Conservation (phyloP, 495 filamentous ascomycete species). For the Xylaria longipes region DNA sequence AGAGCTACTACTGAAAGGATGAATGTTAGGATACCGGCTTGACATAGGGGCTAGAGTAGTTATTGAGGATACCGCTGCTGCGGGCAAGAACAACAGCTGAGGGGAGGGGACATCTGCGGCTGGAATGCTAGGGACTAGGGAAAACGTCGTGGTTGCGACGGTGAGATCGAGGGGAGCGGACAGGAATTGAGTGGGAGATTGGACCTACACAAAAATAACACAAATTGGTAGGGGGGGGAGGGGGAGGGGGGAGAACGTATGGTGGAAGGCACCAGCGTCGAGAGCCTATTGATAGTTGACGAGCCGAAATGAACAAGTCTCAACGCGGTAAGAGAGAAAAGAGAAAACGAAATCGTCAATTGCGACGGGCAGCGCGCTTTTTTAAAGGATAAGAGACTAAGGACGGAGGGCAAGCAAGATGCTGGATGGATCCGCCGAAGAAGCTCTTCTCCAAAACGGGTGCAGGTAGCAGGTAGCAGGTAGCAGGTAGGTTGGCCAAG, state of each 20-base stretch:
- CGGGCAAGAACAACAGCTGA: conserved; percentile 1
- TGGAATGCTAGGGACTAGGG: conserved; percentile 23
- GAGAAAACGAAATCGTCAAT: conserved; percentile 37
- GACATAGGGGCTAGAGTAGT: neutral
- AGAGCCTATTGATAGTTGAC: conserved; percentile 41
- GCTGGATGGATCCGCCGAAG: conserved; percentile 39
- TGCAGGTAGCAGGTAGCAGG: conserved; percentile 18
- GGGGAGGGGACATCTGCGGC: neutral
- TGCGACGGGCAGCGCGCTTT: conserved; percentile 39
- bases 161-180: conserved; percentile 36
- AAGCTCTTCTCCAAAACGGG: conserved; percentile 47
- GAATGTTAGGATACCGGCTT: conserved; percentile 27
- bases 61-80: neutral
- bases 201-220: conserved; percentile 28
- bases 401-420: conserved; percentile 34
- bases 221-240: conserved; percentile 20
- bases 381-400: conserved; percentile 39
- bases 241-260: conserved; percentile 30
- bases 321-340: conserved; percentile 42
- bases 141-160: neutral
- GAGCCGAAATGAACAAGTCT: conserved; percentile 43
- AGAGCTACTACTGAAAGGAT: conserved; percentile 27
- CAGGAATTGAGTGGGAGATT: conserved; percentile 2
- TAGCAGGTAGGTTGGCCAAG: neutral
- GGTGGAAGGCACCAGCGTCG: conserved; percentile 45